Conservation (phyloP, 352 stramenopile genomes). For the Pseudoperonospora humuli region DNA sequence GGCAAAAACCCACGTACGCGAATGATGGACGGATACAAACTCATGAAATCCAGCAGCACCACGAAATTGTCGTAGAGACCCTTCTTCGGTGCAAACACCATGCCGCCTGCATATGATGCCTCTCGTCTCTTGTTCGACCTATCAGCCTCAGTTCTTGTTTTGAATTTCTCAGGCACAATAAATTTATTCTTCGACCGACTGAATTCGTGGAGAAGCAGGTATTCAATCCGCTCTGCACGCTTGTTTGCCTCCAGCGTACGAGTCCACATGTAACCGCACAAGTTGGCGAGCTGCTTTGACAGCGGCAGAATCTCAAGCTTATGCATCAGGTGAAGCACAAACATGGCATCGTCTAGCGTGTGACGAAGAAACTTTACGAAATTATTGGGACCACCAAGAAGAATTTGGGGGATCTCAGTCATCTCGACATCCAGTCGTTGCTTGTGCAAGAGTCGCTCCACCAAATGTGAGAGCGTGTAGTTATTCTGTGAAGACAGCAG, state of each 20-base stretch:
- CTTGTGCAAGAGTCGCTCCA: slow-evolving; percentile 86
- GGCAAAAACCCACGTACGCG: slow-evolving; percentile 31
- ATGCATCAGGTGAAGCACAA: slow-evolving; percentile 95
- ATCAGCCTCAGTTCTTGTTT: slow-evolving; percentile 55
- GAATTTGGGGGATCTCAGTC: slow-evolving; percentile 91
- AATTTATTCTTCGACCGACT: slow-evolving; percentile 92
- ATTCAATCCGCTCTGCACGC: slow-evolving; percentile 98
- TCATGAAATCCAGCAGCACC: slow-evolving; percentile 99
- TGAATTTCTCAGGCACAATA: slow-evolving; percentile 94
- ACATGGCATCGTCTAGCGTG: slow-evolving; percentile 94
- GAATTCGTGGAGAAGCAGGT: slow-evolving; percentile 99
- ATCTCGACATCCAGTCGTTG: slow-evolving; percentile 91
- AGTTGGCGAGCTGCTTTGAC: slow-evolving; percentile 97
- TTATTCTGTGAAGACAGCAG: slow-evolving; percentile 95
- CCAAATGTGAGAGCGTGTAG: slow-evolving; percentile 95
- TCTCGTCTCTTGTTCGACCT: slow-evolving; percentile 55
- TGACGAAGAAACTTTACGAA: slow-evolving; percentile 93
- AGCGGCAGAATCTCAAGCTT: slow-evolving; percentile 97
- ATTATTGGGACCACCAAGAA: slow-evolving; percentile 78
- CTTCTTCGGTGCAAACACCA: slow-evolving; percentile 99
- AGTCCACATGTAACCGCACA: slow-evolving; percentile 98
- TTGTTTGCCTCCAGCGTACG: slow-evolving; percentile 95
- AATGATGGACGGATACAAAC: slow-evolving; percentile 99
- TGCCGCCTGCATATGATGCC: slow-evolving; percentile 96
- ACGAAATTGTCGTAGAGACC: slow-evolving; percentile 99